Percentiles rank a stretch among this genome's conserved stretches.
Conservation (phyloP, 2,329 filamentous ascomycete species). For the Scedosporium minutisporum region DNA sequence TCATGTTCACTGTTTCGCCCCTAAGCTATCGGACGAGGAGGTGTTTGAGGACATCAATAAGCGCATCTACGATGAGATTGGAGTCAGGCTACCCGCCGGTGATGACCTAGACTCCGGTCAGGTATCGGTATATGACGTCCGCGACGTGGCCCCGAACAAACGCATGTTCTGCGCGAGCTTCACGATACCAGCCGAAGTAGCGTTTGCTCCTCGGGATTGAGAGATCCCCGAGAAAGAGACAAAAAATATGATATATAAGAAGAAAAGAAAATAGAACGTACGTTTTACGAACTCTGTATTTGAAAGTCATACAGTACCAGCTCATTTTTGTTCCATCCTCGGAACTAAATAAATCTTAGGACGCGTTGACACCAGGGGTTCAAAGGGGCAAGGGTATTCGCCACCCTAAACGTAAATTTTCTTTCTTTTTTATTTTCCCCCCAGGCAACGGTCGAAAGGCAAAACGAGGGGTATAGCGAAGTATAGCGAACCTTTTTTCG, state of each 20-base stretch:
- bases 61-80: slow-evolving; percentile 30
- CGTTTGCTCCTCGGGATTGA: slow-evolving; percentile 47
- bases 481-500: too few species aligned
- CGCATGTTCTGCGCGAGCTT: slow-evolving; percentile 96
- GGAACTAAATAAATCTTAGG: not conserved
- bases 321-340: not conserved
- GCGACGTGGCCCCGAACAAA: slow-evolving; percentile 87
- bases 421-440: not conserved
- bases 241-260: not conserved
- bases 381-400: not conserved
- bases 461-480: not conserved
- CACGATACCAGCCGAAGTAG: slow-evolving; percentile 70
- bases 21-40: slow-evolving; percentile 64
- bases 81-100: slow-evolving; percentile 28
- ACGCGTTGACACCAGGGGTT: not conserved
- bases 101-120: slow-evolving; percentile 37
- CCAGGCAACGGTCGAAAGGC: not conserved
- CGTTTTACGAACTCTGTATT: not conserved
- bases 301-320: not conserved
- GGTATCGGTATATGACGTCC: slow-evolving; percentile 57
- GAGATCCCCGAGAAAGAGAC: not conserved
- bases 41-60: slow-evolving; percentile 41
- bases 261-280: not conserved
- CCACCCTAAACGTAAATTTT: slow-evolving; percentile 1
- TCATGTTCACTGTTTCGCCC: slow-evolving; percentile 91